phyloP scores from a whole-genome alignment of 2,329 filamentous ascomycete species.

The Fusarium sp. region DNA sequence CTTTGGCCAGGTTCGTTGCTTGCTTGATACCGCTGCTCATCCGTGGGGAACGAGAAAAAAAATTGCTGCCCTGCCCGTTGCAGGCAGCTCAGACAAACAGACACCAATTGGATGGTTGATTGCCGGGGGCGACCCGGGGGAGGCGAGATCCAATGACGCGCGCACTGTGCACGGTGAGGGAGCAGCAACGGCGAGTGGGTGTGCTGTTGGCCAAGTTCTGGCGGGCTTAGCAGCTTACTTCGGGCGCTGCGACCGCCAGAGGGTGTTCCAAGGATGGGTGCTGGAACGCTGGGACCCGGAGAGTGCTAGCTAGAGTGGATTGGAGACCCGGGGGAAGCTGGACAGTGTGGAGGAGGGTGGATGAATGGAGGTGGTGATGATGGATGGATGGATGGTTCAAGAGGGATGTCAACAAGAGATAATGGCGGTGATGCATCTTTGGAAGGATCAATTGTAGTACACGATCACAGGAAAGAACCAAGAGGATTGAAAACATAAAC shows the following conservation, averaged over 20 bases:
- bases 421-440: slow-evolving; percentile 24
- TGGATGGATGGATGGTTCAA: slow-evolving; percentile 32
- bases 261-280: slow-evolving; percentile 13
- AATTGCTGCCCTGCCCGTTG: slow-evolving; percentile 24
- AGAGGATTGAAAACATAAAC: background rate
- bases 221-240: slow-evolving; percentile 25
- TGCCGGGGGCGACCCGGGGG: slow-evolving; percentile 36
- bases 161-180: slow-evolving; percentile 31
- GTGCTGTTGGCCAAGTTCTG: slow-evolving; percentile 14
- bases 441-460: slow-evolving; percentile 16
- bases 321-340: slow-evolving; percentile 30
- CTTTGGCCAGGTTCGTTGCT: slow-evolving; percentile 16
- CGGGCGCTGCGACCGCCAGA: slow-evolving; percentile 32
- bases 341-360: slow-evolving; percentile 32
- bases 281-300: slow-evolving; percentile 24
- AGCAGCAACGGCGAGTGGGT: slow-evolving; percentile 19
- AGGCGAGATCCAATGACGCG: slow-evolving; percentile 39
- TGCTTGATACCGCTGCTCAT: slow-evolving; percentile 19
- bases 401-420: slow-evolving; percentile 13
- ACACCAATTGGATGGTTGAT: slow-evolving; percentile 37
- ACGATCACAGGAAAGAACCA: background rate
- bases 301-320: slow-evolving; percentile 23
- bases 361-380: slow-evolving; percentile 36
- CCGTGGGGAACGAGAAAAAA: slow-evolving; percentile 20
- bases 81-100: slow-evolving; percentile 16